Evolutionary conservation across 345 rosid species (phyloP).

Genomic region (Erodium maritimum): DNA sequence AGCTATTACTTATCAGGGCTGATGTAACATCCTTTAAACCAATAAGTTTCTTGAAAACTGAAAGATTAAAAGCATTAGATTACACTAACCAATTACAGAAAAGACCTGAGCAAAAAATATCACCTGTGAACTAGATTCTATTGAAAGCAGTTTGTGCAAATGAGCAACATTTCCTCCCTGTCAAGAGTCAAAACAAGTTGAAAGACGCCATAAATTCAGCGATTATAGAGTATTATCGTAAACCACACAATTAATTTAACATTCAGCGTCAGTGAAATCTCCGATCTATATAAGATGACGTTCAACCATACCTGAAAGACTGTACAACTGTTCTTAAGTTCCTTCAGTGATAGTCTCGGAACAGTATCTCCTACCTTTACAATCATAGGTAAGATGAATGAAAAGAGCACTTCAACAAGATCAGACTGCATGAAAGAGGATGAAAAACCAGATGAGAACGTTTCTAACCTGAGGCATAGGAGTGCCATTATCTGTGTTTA

Average conservation of each 20-base stretch:
- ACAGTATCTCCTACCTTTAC: constrained; percentile 44
- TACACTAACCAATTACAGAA: background rate
- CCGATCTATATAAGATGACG: background rate
- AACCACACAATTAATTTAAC: background rate
- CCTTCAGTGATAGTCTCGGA: constrained; percentile 24
- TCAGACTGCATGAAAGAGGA: background rate
- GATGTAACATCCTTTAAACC: background rate
- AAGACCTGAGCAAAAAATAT: background rate
- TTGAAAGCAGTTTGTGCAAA: constrained; percentile 74
- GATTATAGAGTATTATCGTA: background rate
- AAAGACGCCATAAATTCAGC: background rate
- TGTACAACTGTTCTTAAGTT: constrained; percentile 26
- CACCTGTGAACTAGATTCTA: constrained; percentile 82
- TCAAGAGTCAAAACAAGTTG: constrained; percentile 9
- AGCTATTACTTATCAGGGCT: background rate
- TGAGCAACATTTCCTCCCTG: constrained; percentile 82
- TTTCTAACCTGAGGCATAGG: constrained; percentile 63
- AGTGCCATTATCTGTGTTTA: constrained; percentile 68
- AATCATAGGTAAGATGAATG: background rate
- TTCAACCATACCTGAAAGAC: constrained; percentile 45
- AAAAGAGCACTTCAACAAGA: background rate
- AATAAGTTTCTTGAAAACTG: background rate
- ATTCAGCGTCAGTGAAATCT: constrained; percentile 1
- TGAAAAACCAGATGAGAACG: background rate
- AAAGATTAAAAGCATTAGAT: background rate